Base-by-base conservation (phyloP, 106 monocot genomes). In the Vanilla planifolia region DNA sequence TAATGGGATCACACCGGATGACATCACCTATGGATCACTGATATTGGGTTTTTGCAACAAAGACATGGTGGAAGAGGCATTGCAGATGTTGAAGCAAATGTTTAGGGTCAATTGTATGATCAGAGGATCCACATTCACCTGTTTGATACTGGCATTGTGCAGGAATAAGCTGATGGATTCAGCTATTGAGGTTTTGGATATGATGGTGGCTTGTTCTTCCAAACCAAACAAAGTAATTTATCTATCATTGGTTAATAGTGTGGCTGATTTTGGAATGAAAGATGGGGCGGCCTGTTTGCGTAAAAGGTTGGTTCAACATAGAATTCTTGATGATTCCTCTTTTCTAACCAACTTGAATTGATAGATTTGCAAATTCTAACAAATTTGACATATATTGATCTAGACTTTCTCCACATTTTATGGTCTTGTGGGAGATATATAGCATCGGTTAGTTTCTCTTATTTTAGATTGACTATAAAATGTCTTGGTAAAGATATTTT, bases 1-100 rank as follows among this genome's bases (percentile, higher is more conserved):
- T 32, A 68, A 77, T 66, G 85, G 85, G 10, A 82, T 85, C 32
- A 27, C n/a, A 13, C 90, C 90, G 35, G 91, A 83, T 74, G 85
- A 82, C 13, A 77, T 92, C 64, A 83, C 91, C 8, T 92, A 80
- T 45, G 85, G 85, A 6, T 92, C 91, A 17, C 24, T 92, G 33
- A 73, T 92, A 6, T 70, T 71, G 72, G 84, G 83, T 0, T 79
- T 92, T 58, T 75, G 80, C 56, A 80, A 81, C 62, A 67, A 69
- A 21, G 73, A 73, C 62, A 75, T 84, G 87, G 55, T 63, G 11
- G 71, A 71, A 6, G 82, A 82, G 59, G 91, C 82, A 4, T 11
- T 67, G 53, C 77, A 76, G 51, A 74, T 86, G 77, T 55, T 86
- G 68, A 55, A 70, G 42, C 68, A 75, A 53, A 82, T 92, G 85